Evolutionary conservation across 139 green algal genomes (phyloP).

Genomic region (Haematococcus sp.): DNA sequence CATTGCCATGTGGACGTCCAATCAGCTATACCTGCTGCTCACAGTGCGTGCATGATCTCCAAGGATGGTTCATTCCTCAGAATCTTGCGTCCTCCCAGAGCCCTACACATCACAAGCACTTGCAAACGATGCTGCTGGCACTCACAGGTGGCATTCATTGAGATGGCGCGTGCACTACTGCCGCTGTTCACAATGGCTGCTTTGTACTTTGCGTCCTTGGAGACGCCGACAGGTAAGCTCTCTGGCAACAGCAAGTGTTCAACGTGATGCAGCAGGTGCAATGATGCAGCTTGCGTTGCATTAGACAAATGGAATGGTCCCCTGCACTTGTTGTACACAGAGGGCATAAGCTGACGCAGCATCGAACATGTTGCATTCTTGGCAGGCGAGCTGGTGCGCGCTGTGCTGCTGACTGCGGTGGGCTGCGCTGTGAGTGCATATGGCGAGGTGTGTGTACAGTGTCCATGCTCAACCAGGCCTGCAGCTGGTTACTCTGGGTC

Average conservation of each 20-base stretch:
- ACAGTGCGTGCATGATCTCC: neutral
- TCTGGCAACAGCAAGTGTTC: too few relatives aligned
- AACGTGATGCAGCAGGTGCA: too few relatives aligned
- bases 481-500: too few relatives aligned
- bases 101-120: too few relatives aligned
- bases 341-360: too few relatives aligned
- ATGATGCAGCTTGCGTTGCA: too few relatives aligned
- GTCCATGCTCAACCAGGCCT: too few relatives aligned
- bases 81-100: too few relatives aligned
- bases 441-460: conserved; percentile 23
- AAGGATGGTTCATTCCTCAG: neutral
- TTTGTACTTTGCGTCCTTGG: conserved; percentile 23
- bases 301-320: too few relatives aligned
- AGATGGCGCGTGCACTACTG: conserved; percentile 32
- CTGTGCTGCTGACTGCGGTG: conserved; percentile 24
- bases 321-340: too few relatives aligned
- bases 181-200: conserved; percentile 26
- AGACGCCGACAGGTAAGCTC: conserved; percentile 22
- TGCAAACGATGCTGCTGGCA: too few relatives aligned
- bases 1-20: conserved; percentile 8
- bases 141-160: conserved; percentile 29
- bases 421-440: conserved; percentile 28
- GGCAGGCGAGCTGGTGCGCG: conserved; percentile 12
- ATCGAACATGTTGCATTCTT: too few relatives aligned
- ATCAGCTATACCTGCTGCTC: conserved; percentile 15